Conservation (phyloP, 2,329 filamentous ascomycete genomes). For the Colletotrichum sp. region DNA sequence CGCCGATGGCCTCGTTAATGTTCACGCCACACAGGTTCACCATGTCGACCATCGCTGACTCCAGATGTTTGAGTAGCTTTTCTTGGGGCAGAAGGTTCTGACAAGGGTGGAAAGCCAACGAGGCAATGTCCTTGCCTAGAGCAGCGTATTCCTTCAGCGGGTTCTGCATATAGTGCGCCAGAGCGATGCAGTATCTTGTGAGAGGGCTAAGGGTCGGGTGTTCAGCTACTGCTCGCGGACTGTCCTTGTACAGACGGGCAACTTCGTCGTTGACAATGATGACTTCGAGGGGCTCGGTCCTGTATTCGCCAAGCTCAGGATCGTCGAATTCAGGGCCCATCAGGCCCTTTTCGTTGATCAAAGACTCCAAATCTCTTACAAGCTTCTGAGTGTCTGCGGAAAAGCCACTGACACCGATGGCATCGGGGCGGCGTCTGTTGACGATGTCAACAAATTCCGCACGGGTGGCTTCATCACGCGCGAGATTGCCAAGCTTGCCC, state of each 20-base stretch:
- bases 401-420: slow-evolving; percentile 88
- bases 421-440: slow-evolving; percentile 82
- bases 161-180: slow-evolving; percentile 92
- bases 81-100: slow-evolving; percentile 89
- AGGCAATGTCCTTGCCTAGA: slow-evolving; percentile 85
- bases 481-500: slow-evolving; percentile 83
- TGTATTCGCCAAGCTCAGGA: slow-evolving; percentile 74
- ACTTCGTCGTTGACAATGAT: slow-evolving; percentile 96
- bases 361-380: slow-evolving; percentile 78
- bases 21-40: slow-evolving; percentile 97
- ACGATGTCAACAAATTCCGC: slow-evolving; percentile 81
- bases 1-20: slow-evolving; percentile 87
- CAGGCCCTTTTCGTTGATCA: slow-evolving; percentile 80
- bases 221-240: slow-evolving; percentile 77
- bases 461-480: slow-evolving; percentile 69
- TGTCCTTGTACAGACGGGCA: slow-evolving; percentile 94
- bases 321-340: slow-evolving; percentile 85
- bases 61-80: slow-evolving; percentile 83
- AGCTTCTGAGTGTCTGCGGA: slow-evolving; percentile 86
- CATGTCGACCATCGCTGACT: slow-evolving; percentile 98
- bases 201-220: slow-evolving; percentile 82
- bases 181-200: slow-evolving; percentile 85
- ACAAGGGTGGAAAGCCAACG: slow-evolving; percentile 86
- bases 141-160: slow-evolving; percentile 97
- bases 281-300: slow-evolving; percentile 83